Evolutionary conservation across 306 rosid genomes (phyloP), one percentile per base, ranked within the genome.

Genomic region (Vigna mungo): DNA sequence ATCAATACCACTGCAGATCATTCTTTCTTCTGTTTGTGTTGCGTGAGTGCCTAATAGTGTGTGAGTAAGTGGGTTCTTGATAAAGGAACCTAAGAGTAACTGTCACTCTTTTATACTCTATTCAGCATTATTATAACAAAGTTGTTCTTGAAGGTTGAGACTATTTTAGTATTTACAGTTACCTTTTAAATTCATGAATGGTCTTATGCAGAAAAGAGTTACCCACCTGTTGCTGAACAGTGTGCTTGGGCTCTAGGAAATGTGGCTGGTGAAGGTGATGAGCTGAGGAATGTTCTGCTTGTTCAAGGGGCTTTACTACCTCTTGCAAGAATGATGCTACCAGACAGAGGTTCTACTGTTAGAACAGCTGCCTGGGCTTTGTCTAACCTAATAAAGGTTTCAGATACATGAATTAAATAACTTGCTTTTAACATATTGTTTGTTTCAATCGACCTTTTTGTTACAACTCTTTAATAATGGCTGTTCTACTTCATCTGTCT

Each of bases 281-380:
- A 88, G 85, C 84, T 95, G 72, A 92, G 97, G 84, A 85, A 86
- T 86, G 83, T 89, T 83, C 85, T 95, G 85, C 88, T 92, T 30
- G 87, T 88, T 63, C 98, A 92, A 87, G 97, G 97, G 56, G 97
- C 96, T 62, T 85, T 92, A 80, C 87, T 85, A 78, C 97, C 96
- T 80, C 97, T 92, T 84, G 96, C 99, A 27, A 91, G 94, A 86
- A 91, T 92, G 97, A 83, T 92, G 91, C 91, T 88, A 72, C 97
- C 93, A 75, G 79, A 80, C 82, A 91, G 83, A 86, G 94, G 97
- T 59, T 95, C 99, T 75, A 87, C 98, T 7, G 94, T 91, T 79
- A 88, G 90, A 87, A 92, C 96, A 72, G 97, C 98, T 81, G 98
- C 98, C 76, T 96, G 99, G 99, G 96, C 98, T 81, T 83, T 96